phyloP scores from a whole-genome alignment of 2,329 filamentous ascomycete genomes.

The Thelonectria rubi region DNA sequence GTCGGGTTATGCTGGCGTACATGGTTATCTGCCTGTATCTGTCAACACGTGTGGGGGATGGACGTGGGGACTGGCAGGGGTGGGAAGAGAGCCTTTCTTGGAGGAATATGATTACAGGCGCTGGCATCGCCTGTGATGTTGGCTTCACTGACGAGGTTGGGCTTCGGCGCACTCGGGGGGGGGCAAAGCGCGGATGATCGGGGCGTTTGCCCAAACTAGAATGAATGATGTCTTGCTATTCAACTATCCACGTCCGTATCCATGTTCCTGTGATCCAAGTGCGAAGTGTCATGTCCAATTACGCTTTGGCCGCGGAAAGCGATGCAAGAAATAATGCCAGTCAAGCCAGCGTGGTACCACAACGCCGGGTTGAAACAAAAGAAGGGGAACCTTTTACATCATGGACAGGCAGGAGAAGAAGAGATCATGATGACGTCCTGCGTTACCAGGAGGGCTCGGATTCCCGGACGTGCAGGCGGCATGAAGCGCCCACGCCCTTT shows the following conservation, averaged over 20 bases:
- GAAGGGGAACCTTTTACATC: no score
- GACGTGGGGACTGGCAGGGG: conserved; percentile 14
- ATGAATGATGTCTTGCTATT: conserved; percentile 25
- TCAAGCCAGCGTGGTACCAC: conserved; percentile 15
- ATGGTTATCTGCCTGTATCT: conserved; percentile 29
- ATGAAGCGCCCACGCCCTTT: no score
- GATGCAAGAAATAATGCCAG: not conserved
- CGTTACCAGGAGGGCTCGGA: no score
- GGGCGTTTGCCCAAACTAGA: conserved; percentile 23
- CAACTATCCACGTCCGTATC: not conserved
- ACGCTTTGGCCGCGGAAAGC: not conserved
- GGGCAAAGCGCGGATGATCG: conserved; percentile 2
- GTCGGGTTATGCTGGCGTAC: conserved; percentile 24
- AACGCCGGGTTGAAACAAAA: not conserved
- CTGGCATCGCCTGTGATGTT: conserved; percentile 3
- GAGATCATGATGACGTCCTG: no score
- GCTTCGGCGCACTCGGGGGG: not conserved
- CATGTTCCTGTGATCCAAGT: not conserved
- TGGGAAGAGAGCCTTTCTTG: not conserved
- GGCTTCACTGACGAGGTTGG: not conserved
- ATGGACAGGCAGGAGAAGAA: no score
- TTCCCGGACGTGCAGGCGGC: no score
- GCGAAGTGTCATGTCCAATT: not conserved
- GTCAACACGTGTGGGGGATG: conserved; percentile 30
- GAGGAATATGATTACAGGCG: not conserved